Evolutionary conservation across 1,284 basidiomycete species (phyloP), one percentile per base, ranked within the genome.

Genomic region (Bothia castanella): DNA sequence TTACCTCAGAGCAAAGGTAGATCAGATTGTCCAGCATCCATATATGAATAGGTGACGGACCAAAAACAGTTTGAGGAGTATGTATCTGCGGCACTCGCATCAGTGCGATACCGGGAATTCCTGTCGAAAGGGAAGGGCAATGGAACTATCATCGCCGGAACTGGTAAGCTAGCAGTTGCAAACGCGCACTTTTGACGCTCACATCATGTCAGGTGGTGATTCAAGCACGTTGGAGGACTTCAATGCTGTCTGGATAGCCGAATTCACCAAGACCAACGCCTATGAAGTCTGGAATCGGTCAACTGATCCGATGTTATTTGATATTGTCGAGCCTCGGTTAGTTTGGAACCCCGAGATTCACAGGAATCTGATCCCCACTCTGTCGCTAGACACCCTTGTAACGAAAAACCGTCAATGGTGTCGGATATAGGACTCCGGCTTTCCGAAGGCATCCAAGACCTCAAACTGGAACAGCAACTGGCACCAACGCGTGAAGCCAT

Each of bases 231-330:
- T 82, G 8, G 78, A 85, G 50, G 86, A 92, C 61, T 97, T 95
- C 69, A 91, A 87, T 58, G 82, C 87, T 21, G 62, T 82, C 4
- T 97, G 91, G 87, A 80, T 96, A 21, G 73, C 82, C 1, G 87
- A 89, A 57, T 96, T 96, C 74, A 87, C 82, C 67, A 77, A 76
- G 56, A 93, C 92, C 12, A 81, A 86, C 55, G 92, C 92, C 0
- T 93, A 84, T 64, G 84, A 88, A 52, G 80, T 91, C 2, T 97
- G 94, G 94, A 81, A 95, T 49, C 75, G 82, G 38, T 81, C 84
- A 29, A 97, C 94, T 0, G 93, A 97, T 68, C 86, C 89, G 3
- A 74, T 90, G 55, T 70, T 97, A 17, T 97, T 97, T 63, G 94
- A 97, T 67, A 88, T 97, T 46, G 79, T 92, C 48, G 94, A 97